phyloP scores from a whole-genome alignment of 805 yeast species.

The Blastobotrys chiropterorum region DNA sequence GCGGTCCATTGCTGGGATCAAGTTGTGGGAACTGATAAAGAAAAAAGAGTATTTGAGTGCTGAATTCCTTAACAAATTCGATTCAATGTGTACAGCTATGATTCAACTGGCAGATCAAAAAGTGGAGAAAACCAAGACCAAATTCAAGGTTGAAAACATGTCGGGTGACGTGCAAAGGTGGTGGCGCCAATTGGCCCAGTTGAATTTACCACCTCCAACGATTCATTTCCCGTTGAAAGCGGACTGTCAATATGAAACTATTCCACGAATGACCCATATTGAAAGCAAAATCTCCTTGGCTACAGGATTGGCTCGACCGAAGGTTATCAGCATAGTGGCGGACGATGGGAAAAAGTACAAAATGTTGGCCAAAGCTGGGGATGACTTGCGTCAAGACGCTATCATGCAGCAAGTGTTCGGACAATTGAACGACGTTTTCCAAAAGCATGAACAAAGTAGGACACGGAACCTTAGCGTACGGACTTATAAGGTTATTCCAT shows the following conservation, averaged over 20 bases:
- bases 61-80: neutral
- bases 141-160: neutral
- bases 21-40: neutral
- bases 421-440: slow-evolving; percentile 67
- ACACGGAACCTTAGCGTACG: slow-evolving; percentile 56
- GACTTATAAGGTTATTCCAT: slow-evolving; percentile 84
- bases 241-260: slow-evolving; percentile 38
- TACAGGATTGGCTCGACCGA: slow-evolving; percentile 85
- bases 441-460: slow-evolving; percentile 48
- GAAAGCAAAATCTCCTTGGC: slow-evolving; percentile 53
- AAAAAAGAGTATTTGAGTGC: neutral
- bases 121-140: neutral
- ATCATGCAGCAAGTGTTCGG: slow-evolving; percentile 96
- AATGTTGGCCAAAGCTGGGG: slow-evolving; percentile 73
- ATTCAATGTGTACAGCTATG: neutral
- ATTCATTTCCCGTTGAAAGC: slow-evolving; percentile 37
- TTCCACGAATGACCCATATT: slow-evolving; percentile 45
- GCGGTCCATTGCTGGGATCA: neutral
- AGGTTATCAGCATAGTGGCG: slow-evolving; percentile 52
- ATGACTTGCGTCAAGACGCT: slow-evolving; percentile 91
- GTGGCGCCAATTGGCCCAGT: slow-evolving; percentile 3
- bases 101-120: neutral
- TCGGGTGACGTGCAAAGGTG: neutral
- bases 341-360: slow-evolving; percentile 55
- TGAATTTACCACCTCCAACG: slow-evolving; percentile 65